These are phyloP conservation scores for Scolecobasidium constrictum DNA, from an alignment of 2,329 filamentous ascomycete species.

Conservation along the genomic window DNA sequence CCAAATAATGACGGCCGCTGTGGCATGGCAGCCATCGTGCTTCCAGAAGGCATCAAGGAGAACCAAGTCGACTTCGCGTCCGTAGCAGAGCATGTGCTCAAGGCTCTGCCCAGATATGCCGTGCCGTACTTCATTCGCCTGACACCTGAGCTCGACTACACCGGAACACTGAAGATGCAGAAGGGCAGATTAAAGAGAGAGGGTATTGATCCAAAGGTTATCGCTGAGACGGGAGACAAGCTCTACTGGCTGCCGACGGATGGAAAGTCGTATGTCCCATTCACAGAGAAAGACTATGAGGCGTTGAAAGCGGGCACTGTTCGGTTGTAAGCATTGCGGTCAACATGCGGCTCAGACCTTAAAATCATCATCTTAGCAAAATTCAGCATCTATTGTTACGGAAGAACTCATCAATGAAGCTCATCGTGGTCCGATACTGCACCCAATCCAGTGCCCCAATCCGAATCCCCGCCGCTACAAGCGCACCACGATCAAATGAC, in stretches of 20 bases:
- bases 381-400: no score
- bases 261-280: slow-evolving; percentile 25
- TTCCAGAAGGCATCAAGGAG: slow-evolving; percentile 20
- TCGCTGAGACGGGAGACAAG: slow-evolving; percentile 24
- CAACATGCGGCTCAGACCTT: no score
- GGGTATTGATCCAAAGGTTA: slow-evolving; percentile 30
- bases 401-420: no score
- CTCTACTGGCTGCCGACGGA: slow-evolving; percentile 31
- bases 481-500: no score
- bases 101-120: slow-evolving; percentile 32
- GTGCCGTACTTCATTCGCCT: slow-evolving; percentile 34
- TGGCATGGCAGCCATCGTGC: slow-evolving; percentile 31
- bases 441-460: no score
- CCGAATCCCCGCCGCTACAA: no score
- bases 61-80: slow-evolving; percentile 22
- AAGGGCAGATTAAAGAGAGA: slow-evolving; percentile 31
- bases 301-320: slow-evolving; percentile 20
- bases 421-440: no score
- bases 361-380: no score
- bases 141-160: slow-evolving; percentile 30
- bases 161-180: slow-evolving; percentile 35
- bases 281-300: slow-evolving; percentile 26
- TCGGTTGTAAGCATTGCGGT: slow-evolving; percentile 8
- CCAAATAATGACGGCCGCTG: slow-evolving; percentile 35
- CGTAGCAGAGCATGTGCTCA: slow-evolving; percentile 27